These are phyloP conservation scores for Elaeis oleifera DNA, from an alignment of 202 grass and related monocot species.

Conservation along the genomic window DNA sequence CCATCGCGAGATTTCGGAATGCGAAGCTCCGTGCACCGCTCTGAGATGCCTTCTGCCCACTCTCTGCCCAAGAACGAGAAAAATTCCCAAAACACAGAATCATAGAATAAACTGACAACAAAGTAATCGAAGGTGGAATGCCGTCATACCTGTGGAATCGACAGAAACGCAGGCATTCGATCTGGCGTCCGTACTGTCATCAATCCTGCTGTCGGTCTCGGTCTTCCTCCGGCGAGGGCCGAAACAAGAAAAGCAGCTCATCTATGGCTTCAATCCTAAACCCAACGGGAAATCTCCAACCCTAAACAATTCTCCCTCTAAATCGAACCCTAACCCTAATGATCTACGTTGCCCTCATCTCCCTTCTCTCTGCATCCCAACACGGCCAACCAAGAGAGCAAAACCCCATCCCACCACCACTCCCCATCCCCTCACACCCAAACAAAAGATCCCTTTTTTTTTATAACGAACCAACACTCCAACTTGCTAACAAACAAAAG, in stretches of 20 bases:
- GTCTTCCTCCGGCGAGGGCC: conserved; percentile 8
- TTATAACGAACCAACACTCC: too few species aligned
- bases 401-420: background rate
- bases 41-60: background rate
- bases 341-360: background rate
- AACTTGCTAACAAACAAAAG: too few species aligned
- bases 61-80: background rate
- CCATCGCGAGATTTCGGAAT: conserved; percentile 4
- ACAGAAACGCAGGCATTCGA: background rate
- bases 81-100: background rate
- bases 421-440: background rate
- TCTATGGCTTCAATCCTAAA: background rate
- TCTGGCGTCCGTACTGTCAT: background rate
- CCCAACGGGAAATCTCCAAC: too few species aligned
- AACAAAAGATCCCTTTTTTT: conserved; percentile 3
- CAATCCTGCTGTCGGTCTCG: background rate
- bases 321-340: background rate
- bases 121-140: background rate
- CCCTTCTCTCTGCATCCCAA: background rate
- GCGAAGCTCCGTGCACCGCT: background rate
- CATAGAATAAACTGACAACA: background rate
- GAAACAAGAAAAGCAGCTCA: conserved; percentile 12
- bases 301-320: background rate
- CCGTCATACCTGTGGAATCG: background rate
- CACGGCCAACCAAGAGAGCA: background rate